Base-by-base conservation (phyloP, 805 yeast genomes). In the Saccharomycopsis fermentans region DNA sequence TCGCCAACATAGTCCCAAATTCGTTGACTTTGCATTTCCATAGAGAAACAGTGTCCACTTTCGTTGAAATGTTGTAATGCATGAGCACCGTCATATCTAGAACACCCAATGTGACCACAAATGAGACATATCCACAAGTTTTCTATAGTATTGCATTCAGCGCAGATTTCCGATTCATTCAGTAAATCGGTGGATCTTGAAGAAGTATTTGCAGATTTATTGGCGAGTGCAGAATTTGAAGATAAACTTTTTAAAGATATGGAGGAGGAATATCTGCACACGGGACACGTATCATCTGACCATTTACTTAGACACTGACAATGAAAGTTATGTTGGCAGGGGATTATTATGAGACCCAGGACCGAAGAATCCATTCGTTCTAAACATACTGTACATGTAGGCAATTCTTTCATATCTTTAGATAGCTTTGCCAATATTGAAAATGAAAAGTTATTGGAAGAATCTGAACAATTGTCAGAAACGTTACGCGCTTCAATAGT, bases 1-100 rank as follows among this genome's bases (percentile, higher is more conserved):
- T 90, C 97, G 1, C 91, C 91, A 0, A 91, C 90, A 68, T 90
- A 90, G 69, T 90, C 97, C 97, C 97, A 90, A 1, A 90, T 96
- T 47, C 97, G 75, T 61, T 90, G 94, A 0, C 95, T 81, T 11
- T 76, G 71, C 52, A 88, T 74, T 66, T 90, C 96, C 96, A 90
- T 90, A 0, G 96, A 87, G 72, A 88, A 90, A 65, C 96, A 87
- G 69, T 90, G 97, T 5, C 86, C 83, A 0, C 96, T 85, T 9
- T 75, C 74, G 17, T 83, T 81, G 68, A 81, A 91, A 70, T 90
- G 97, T 61, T 84, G 81, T 55, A 89, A 81, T 0, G 96, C 95
- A 73, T 90, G 97, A 55, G 86, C 90, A 35, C 80, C 80, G 55
- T 89, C 87, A 69, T 90, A 90, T 61, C 97, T 72, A 47, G 95